A percentile compares a stretch with the other conserved stretches of the same genome.
phyloP scores from a whole-genome alignment of 1,139 yeast species.

The Hansenula lynferdii region DNA sequence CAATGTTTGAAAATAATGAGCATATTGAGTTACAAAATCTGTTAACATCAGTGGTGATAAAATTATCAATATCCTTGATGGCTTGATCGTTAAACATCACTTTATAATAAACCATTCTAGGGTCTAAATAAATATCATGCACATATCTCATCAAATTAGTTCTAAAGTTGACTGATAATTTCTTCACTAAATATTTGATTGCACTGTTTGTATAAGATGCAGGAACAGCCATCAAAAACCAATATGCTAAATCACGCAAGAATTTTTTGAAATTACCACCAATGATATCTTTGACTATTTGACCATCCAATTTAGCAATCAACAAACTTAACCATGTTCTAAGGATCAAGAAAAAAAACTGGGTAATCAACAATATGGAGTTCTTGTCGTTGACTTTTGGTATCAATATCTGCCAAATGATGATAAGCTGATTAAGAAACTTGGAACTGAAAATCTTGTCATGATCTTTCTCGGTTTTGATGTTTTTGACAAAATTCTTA shows the following conservation, averaged over 20 bases:
- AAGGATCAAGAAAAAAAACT: constrained; percentile 68
- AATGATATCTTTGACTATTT: constrained; percentile 83
- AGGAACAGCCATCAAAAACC: constrained; percentile 90
- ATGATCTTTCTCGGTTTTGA: constrained; percentile 17
- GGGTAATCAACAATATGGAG: constrained; percentile 60
- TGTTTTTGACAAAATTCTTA: constrained; percentile 28
- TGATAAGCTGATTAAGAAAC: constrained; percentile 67
- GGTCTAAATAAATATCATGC: constrained; percentile 85
- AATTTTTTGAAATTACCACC: constrained; percentile 78
- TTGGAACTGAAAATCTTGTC: constrained; percentile 51
- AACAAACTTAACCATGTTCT: constrained; percentile 86
- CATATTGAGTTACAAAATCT: constrained; percentile 82
- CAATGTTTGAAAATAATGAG: constrained; percentile 80
- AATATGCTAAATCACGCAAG: constrained; percentile 70
- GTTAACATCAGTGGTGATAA: constrained; percentile 80
- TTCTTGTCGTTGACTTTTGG: constrained; percentile 71
- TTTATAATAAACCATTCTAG: constrained; percentile 79
- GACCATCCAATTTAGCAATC: constrained; percentile 89
- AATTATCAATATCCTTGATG: constrained; percentile 54
- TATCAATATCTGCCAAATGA: constrained; percentile 77
- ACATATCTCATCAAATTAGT: constrained; percentile 80
- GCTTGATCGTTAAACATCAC: constrained; percentile 37
- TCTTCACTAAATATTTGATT: constrained; percentile 73
- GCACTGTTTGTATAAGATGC: constrained; percentile 93
- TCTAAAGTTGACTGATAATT: constrained; percentile 79